These are phyloP conservation scores for Pseudotsuga menziesii DNA, from an alignment of 75 land plant species.

Conservation along the genomic window DNA sequence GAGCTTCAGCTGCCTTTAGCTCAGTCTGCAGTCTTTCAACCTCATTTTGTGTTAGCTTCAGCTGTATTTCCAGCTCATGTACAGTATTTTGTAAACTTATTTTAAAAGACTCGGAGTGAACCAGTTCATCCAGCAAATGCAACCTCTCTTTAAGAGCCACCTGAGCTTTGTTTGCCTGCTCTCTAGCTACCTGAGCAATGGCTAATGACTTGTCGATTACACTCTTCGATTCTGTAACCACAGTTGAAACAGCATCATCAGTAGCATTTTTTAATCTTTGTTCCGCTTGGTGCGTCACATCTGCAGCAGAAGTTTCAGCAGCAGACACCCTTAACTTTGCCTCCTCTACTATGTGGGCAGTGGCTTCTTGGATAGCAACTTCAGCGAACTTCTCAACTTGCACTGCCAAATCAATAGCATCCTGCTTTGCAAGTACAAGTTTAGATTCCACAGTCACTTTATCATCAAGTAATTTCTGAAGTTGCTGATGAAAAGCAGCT, in stretches of 20 bases:
- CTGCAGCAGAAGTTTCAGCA: conserved; percentile 69
- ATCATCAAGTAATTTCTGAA: conserved; percentile 35
- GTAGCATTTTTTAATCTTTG: conserved; percentile 35
- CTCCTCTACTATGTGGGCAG: conserved; percentile 51
- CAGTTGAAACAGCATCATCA: conserved; percentile 30
- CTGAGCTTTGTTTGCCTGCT: conserved; percentile 35
- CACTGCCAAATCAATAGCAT: conserved; percentile 65
- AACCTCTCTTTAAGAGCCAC: conserved; percentile 26
- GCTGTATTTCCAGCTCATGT: conserved; percentile 30
- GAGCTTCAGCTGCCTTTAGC: conserved; percentile 22
- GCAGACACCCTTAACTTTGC: conserved; percentile 40
- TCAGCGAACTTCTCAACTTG: conserved; percentile 64
- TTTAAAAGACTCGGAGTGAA: conserved; percentile 28
- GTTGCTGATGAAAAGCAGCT: conserved; percentile 28
- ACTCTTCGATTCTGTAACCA: conserved; percentile 35
- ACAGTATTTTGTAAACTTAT: conserved; percentile 32
- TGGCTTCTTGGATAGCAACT: conserved; percentile 45
- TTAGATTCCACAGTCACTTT: conserved; percentile 45
- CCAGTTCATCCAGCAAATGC: conserved; percentile 37
- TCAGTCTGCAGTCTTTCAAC: conserved; percentile 35
- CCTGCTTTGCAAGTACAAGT: conserved; percentile 55
- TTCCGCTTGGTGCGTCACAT: conserved; percentile 42
- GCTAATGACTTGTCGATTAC: conserved; percentile 41
- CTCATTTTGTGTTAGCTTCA: conserved; percentile 28
- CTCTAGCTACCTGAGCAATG: conserved; percentile 42